phyloP scores from a whole-genome alignment of 2,329 filamentous ascomycete species.

The Thelonectria olida region DNA sequence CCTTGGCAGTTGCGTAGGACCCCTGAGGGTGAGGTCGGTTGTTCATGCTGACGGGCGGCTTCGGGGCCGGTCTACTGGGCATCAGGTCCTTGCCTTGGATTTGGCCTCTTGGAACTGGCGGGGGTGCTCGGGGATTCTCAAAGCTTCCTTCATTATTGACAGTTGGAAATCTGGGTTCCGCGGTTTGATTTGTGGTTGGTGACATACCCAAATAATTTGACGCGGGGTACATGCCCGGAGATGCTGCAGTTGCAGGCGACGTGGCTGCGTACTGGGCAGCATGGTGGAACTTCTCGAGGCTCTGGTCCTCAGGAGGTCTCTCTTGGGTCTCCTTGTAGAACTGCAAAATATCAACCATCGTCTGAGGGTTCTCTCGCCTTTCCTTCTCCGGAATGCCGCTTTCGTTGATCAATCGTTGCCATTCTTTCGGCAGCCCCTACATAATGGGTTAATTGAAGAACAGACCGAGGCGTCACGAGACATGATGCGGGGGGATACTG shows the following conservation, averaged over 20 bases:
- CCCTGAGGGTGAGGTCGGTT: conserved; percentile 64
- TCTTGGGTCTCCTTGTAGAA: conserved; percentile 97
- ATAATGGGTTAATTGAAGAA: conserved; percentile 26
- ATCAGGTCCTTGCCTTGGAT: conserved; percentile 66
- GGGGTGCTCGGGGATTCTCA: conserved; percentile 93
- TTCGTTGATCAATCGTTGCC: conserved; percentile 94
- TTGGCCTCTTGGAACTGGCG: conserved; percentile 77
- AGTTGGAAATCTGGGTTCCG: conserved; percentile 84
- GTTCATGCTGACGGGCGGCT: conserved; percentile 76
- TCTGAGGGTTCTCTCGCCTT: conserved; percentile 93
- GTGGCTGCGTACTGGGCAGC: conserved; percentile 64
- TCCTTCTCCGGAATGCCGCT: conserved; percentile 97
- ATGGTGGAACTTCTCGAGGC: conserved; percentile 96
- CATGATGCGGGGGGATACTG: conserved; percentile 49
- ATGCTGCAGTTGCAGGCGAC: conserved; percentile 55
- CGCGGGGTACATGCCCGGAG: conserved; percentile 61
- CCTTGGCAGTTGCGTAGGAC: conserved; percentile 63
- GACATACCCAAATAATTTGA: conserved; percentile 66
- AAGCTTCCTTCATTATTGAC: conserved; percentile 93
- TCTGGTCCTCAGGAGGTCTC: conserved; percentile 80
- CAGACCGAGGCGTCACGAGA: conserved; percentile 18
- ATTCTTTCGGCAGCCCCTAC: conserved; percentile 94
- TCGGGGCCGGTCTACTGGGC: conserved; percentile 86
- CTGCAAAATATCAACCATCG: conserved; percentile 92
- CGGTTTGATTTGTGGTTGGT: conserved; percentile 78